Base-by-base conservation (phyloP, 352 stramenopile species). In the Nothophytophthora sp. region DNA sequence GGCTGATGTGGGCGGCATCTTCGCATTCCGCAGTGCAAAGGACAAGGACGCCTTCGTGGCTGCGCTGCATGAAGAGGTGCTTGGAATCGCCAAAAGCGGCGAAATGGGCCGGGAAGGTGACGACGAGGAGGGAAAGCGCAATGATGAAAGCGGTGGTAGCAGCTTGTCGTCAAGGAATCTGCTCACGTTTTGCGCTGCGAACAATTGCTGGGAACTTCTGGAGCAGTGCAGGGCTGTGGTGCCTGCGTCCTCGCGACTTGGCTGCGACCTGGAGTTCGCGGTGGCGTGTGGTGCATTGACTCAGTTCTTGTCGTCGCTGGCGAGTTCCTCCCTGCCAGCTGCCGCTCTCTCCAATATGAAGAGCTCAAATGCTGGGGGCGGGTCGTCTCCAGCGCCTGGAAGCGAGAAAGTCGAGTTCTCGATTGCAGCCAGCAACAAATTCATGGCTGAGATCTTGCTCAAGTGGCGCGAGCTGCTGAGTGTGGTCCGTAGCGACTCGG, bases 141-240 rank as follows among this genome's bases (percentile, higher is more conserved):
- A 18, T n/a, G 13, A 43, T n/a, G 24, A 24, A 22, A 47, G 16
- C 16, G 46, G 20, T 20, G 28, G 13, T 34, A 27, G 19, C 12
- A 51, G 36, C 25, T 25, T 18, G 10, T 22, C 50, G 27, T 76
- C 61, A 38, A 69, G 52, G 25, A 82, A 82, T 46, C 33, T 91
- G 15, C 55, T 88, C 15, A 63, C 60, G 12, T 86, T 88, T 50
- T 81, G 73, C 41, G 56, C 74, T 33, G 54, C 65, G 5, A 68
- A 89, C 51, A 76, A 67, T 25, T 81, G 62, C 32, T 89, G 77
- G 73, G 69, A 84, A 27, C 54, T 72, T 5, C 55, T 91, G 1
- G 56, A 56, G 12, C 60, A 82, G 19, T 86, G 71, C 56, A 64
- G 55, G 13, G n/a, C 34, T 22, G 16, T 57, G 27, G 38, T 22